phyloP scores from a whole-genome alignment of 2,329 filamentous ascomycete genomes.

The Neopestalotiopsis sp. region DNA sequence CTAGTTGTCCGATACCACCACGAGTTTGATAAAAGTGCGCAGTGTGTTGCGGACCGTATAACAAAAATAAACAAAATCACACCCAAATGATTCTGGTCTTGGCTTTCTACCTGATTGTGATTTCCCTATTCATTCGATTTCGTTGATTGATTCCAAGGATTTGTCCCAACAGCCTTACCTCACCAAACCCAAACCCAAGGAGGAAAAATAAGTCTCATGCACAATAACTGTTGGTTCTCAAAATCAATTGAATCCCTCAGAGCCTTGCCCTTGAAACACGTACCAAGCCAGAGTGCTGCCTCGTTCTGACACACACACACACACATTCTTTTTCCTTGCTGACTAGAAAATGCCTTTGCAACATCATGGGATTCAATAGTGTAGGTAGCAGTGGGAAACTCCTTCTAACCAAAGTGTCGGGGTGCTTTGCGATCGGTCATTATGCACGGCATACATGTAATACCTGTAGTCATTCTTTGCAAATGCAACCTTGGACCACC shows the following conservation, averaged over 20 bases:
- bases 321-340: neutral
- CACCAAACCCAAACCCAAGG: neutral
- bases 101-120: neutral
- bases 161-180: too few species aligned
- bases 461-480: neutral
- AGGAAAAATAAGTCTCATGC: neutral
- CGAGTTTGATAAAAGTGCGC: neutral
- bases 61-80: neutral
- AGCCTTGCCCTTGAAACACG: neutral
- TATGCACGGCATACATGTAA: neutral
- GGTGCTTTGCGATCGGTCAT: neutral
- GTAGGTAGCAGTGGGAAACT: too few species aligned
- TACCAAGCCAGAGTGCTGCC: neutral
- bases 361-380: too few species aligned
- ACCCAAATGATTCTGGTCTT: neutral
- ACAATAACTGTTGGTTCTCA: constrained; percentile 4
- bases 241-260: neutral
- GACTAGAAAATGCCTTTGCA: too few species aligned
- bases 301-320: neutral
- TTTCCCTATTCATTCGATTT: too few species aligned
- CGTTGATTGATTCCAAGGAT: too few species aligned
- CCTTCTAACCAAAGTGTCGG: too few species aligned
- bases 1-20: neutral
- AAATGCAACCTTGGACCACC: neutral
- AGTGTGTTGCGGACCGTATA: neutral